Base-by-base conservation (phyloP, 2,329 filamentous ascomycete genomes). In the Trichoderma arundinaceum region DNA sequence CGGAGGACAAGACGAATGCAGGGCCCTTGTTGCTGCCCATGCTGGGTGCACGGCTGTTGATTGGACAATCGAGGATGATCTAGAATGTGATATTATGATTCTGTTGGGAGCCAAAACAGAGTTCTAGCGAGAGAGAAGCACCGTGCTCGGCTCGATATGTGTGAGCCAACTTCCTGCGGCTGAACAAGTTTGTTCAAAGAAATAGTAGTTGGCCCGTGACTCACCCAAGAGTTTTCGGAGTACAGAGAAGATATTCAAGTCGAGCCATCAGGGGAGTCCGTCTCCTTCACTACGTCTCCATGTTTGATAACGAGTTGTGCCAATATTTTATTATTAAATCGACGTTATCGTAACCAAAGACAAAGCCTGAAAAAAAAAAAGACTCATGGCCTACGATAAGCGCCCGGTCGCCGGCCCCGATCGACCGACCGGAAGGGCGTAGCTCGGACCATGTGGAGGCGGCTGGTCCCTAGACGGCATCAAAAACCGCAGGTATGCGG, bases 371-470 rank as follows among this genome's bases (percentile, higher is more conserved):
- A 33, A 35, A 4, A 2, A 12, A 51, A n/a, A 53, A 38, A 44
- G 49, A 63, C 28, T 44, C 57, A 41, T 32, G 5, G 4, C 6
- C 19, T 28, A 28, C 8, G 35, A 51, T 44, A 49, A 22, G 35
- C 22, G 32, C 15, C 46, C 57, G 44, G 44, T 13, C 35, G 19
- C 35, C 52, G 46, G 46, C 35, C 57, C 59, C 32, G 57, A 39
- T 39, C 28, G 13, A 63, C 38, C 38, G 60, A 63, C 38, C 38
- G 60, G 49, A 59, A 38, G 32, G 28, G 32, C 32, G 54, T 35
- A n/a, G 38, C 17, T 35, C 49, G 49, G 60, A 35, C 60, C 60
- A 63, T 38, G 60, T 63, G 60, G 60, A 63, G 57, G 60, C 60
- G 57, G 35, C 44, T 53, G 49, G 39, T 54, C 49, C 49, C 49